Evolutionary conservation across 306 rosid species (phyloP).

Genomic region (Begonia fuchsioides): DNA sequence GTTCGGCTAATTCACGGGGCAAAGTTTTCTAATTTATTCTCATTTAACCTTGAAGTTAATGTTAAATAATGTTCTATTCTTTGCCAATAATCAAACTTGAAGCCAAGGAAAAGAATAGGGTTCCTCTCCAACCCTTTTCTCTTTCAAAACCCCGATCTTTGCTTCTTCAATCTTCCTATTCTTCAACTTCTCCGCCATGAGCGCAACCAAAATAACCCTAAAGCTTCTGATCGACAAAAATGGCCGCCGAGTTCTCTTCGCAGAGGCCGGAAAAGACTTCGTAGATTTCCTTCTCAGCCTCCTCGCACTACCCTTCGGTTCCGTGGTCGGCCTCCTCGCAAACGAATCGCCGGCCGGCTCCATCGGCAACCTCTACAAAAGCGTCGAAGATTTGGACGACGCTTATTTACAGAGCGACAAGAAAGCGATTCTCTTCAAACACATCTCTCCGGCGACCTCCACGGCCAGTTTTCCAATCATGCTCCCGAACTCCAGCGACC

Average conservation of each 20-base stretch:
- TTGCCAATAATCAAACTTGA: no score
- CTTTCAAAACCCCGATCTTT: no score
- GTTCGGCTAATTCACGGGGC: no score
- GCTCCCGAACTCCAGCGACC: neutral
- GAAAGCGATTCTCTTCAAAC: neutral
- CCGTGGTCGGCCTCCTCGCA: neutral
- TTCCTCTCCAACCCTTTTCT: no score
- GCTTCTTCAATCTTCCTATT: no score
- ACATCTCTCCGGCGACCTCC: neutral
- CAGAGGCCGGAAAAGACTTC: slow-evolving; percentile 5
- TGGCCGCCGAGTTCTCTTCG: slow-evolving; percentile 9
- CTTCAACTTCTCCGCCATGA: neutral
- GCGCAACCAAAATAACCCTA: neutral
- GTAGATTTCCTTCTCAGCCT: slow-evolving; percentile 14
- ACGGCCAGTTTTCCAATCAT: neutral
- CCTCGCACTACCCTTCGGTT: slow-evolving; percentile 8
- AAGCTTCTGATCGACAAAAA: slow-evolving; percentile 4
- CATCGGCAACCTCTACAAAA: slow-evolving; percentile 1
- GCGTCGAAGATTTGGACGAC: neutral
- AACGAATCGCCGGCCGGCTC: neutral
- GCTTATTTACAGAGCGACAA: neutral
- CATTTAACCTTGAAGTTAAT: no score
- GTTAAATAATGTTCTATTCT: no score
- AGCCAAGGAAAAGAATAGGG: no score
- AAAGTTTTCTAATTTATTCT: no score